Base-by-base conservation (phyloP, 306 rosid species). In the Elaeagnus macrophylla region DNA sequence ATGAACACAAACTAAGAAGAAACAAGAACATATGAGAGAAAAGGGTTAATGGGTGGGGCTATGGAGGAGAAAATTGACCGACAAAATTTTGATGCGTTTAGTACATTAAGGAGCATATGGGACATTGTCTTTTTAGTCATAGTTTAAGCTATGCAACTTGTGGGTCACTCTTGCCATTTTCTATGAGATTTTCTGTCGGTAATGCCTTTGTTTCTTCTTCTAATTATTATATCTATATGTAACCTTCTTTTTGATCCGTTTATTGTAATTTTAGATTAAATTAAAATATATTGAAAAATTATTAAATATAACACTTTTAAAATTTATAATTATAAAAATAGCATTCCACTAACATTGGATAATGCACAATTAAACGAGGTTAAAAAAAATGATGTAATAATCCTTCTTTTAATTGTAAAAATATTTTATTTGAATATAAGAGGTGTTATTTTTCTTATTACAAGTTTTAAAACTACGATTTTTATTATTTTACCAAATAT, bases 111-210 rank as follows among this genome's bases (percentile, higher is more conserved):
- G 67, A 66, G 78, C 84, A 83, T 8, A 66, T 64, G 94, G 94
- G 50, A 83, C 87, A 68, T 14, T 57, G 42, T 69, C 67, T 65
- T 51, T 48, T 38, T 37, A 72, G 60, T 65, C 72, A 42, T 53
- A 77, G 47, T 60, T 49, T 57, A 25, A 25, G 32, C 18, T n/a
- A 12, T 53, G 71, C 58, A 70, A 77, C 71, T 41, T 64, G 81
- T 78, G 88, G 89, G 84, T 64, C 91, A 38, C 51, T 42, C 39
- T 45, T 50, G 46, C 79, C 85, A 81, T 78, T 81, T 67, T 59
- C 75, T 68, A 37, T 70, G 17, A 60, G 68, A 74, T 68, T 77
- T 78, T 68, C 61, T 84, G 94, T 88, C 94, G 94, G 94, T 50
- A 55, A 37, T 58, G 55, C 14, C 11, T 16, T 20, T 20, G 16